Base-by-base conservation (phyloP, 352 stramenopile species). In the Pythium guiyangense region DNA sequence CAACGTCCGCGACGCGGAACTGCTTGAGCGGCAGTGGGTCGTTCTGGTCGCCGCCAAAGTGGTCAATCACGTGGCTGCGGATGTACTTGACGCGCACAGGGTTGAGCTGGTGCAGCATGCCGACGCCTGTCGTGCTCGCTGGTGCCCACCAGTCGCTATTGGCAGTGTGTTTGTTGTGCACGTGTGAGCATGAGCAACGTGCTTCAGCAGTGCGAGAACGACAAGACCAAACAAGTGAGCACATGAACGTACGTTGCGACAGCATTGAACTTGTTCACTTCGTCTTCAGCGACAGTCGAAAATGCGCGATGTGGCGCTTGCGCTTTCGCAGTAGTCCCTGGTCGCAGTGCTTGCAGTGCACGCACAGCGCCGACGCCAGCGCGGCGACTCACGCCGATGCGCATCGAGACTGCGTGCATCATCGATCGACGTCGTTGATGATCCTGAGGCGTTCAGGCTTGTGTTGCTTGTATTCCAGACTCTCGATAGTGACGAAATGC, bases 81-180 rank as follows among this genome's bases (percentile, higher is more conserved):
- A 94, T 93, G 70, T 93, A 93, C 63, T 85, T 82, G 59, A 93
- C 83, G 22, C 85, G 83, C 60, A 92, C 84, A 20, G 81, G 81
- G 47, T 94, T 94, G 27, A 94, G 62, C 60, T 92, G 79, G 54
- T 94, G 85, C 64, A 94, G 62, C 52, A 80, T 70, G 0, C 84
- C 84, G 20, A 94, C 81, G 49, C 85, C 84, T 27, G 72, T 88
- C 59, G 70, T 84, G 68, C 79, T 90, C 50, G 77, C 67, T 0
- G 85, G 85, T 12, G 77, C 64, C 85, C 85, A 94, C 85, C 85
- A 94, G 57, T 94, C 83, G 6, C 85, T 94, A 57, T 31, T 31
- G 27, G 6, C 4, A 52, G 4, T 11, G 31, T 37, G 31, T 10
- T 25, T 25, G 20, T 14, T 22, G 26, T 18, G 14, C 46, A 25